A percentile compares a stretch with the other conserved stretches of the same genome.
phyloP scores from a whole-genome alignment of 805 yeast species.

The Metschnikowia rubicola region DNA sequence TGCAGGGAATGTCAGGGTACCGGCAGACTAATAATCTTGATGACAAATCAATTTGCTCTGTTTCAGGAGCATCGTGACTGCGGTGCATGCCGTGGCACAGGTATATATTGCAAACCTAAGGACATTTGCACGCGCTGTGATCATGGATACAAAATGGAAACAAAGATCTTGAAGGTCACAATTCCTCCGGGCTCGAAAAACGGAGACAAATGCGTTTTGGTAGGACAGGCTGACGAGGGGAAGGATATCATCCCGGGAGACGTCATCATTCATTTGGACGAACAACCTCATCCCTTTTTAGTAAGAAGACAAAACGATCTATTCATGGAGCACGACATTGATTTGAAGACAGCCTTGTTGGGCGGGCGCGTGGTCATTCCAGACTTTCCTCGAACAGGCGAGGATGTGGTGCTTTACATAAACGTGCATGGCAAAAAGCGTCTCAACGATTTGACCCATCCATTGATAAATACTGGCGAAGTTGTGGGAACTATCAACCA shows the following conservation, averaged over 20 bases:
- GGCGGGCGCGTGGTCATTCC: conserved; percentile 49
- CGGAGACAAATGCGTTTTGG: conserved; percentile 50
- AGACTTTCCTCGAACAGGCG: conserved; percentile 32
- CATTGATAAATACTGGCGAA: conserved; percentile 24
- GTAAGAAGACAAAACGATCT: conserved; percentile 45
- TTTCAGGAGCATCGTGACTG: conserved; percentile 33
- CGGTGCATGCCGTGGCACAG: conserved; percentile 34
- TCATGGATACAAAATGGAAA: conserved; percentile 42
- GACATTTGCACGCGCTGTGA: conserved; percentile 27
- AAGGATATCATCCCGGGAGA: conserved; percentile 61
- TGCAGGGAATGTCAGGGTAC: conserved; percentile 43
- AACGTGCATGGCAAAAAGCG: conserved; percentile 33
- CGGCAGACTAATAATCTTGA: conserved; percentile 44
- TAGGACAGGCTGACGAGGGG: conserved; percentile 68
- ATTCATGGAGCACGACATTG: conserved; percentile 42
- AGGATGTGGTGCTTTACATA: conserved; percentile 27
- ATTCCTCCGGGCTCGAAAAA: conserved; percentile 54
- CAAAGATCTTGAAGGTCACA: conserved; percentile 50
- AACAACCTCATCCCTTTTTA: conserved; percentile 35
- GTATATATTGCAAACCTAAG: conserved; percentile 21
- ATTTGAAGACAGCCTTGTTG: conserved; percentile 50
- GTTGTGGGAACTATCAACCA: conserved; percentile 54
- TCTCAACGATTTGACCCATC: conserved; percentile 11
- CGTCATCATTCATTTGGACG: conserved; percentile 53
- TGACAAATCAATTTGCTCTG: conserved; percentile 42